phyloP scores from a whole-genome alignment of 257 asterid species.

The Solanum rostratum region DNA sequence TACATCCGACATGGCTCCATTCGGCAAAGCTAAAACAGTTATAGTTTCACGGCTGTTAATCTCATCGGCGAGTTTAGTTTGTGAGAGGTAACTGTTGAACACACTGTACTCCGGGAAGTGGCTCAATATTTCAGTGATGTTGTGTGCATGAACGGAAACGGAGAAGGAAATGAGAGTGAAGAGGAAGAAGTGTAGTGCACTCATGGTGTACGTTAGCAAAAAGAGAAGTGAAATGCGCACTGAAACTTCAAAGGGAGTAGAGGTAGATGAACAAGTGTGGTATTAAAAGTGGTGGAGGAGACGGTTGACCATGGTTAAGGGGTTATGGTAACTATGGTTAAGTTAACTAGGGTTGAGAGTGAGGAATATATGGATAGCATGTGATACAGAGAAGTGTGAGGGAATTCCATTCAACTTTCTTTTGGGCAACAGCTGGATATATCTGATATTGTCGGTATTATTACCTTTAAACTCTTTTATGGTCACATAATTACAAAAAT shows the following conservation, averaged over 20 bases:
- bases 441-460: constrained; percentile 10
- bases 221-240: not conserved
- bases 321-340: not conserved
- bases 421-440: constrained; percentile 27
- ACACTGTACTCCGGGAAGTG: constrained; percentile 66
- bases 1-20: constrained; percentile 55
- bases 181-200: constrained; percentile 15
- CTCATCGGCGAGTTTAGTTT: constrained; percentile 92
- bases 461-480: not conserved
- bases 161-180: constrained; percentile 24
- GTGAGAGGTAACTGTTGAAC: constrained; percentile 51
- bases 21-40: constrained; percentile 66
- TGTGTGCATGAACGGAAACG: constrained; percentile 30
- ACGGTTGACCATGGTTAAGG: not conserved
- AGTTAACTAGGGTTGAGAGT: not conserved
- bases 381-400: constrained; percentile 6
- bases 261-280: not conserved
- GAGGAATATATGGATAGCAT: constrained; percentile 1
- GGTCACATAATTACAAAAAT: not conserved
- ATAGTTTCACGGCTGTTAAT: constrained; percentile 83
- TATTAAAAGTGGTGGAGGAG: constrained; percentile 2
- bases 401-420: constrained; percentile 8
- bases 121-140: constrained; percentile 64
- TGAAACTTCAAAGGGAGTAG: not conserved
- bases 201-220: constrained; percentile 25